Base-by-base conservation (phyloP, 202 grass and related monocot species). In the Schoenoplectus tabernaemontani region DNA sequence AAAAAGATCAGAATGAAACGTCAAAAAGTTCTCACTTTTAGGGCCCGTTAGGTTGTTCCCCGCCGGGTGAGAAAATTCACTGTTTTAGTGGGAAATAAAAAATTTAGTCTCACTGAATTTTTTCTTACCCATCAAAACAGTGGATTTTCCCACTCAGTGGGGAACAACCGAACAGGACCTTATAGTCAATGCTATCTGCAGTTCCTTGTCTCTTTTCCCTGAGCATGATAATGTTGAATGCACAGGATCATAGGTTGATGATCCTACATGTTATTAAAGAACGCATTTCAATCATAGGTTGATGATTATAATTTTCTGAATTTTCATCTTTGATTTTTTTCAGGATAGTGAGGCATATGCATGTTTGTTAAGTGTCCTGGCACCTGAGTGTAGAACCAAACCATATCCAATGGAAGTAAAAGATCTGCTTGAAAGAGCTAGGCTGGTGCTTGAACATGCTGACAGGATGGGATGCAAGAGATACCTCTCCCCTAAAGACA, bases 391-490 rank as follows among this genome's bases (percentile, higher is more conserved):
- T 57, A 86, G 84, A 86, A 54, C 76, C 57, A 94, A 89, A 86
- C 91, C 91, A 59, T 85, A 88, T 0, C 78, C 88, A 46, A 87
- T 93, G 84, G 80, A 85, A 60, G 87, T 98, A 68, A 98, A 94
- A 83, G 86, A 94, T 83, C 81, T 90, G 77, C 82, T 92, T 72
- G 89, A 89, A 72, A 90, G 95, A 88, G 95, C 95, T 82, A 94
- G 77, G 87, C 83, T 98, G 83, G 83, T 98, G 73, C 89, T 98
- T 85, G 95, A 98, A 80, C 95, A 94, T 65, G 95, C 91, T n/a
- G 95, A 98, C 85, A 90, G 95, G 70, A 98, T 94, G 89, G 95
- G 91, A 57, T 98, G 95, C 74, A 98, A 98, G 86, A 92, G 95
- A 89, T 98, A 94, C 74, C 73, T 98, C 51, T 85, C 89, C n/a